Evolutionary conservation across 1,284 basidiomycete species (phyloP), one percentile per base, ranked within the genome.

Genomic region (Trichosporon asahii): DNA sequence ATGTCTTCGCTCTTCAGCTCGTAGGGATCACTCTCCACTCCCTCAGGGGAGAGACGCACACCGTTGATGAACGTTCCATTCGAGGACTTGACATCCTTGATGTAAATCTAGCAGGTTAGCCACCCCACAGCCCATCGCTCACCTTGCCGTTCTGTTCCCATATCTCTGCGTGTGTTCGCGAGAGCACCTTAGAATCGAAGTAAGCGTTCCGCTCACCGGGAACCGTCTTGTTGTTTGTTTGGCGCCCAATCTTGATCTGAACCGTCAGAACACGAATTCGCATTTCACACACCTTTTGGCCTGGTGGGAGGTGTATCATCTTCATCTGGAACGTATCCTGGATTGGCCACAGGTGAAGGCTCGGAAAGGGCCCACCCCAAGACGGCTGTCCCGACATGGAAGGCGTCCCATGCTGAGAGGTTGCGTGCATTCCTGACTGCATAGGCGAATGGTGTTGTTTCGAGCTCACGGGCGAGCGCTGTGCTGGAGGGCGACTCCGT

Each of bases 1-100:
- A 95, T 91, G 80, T 98, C 95, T 77, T 97, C 95, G 63, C 89
- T 91, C 85, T 97, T 95, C 55, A 99, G 89, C 84, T 98, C 94
- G 75, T 90, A 96, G 0, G 94, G 93, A 37, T 97, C 93, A 0
- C 92, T 95, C 85, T 98, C 95, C 69, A 93, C 88, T 29, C 92
- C 92, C 83, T 99, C 95, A 0, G 88, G 88, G 72, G 92, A 94
- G 60, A 99, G 89, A 61, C 96, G 88, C 74, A 97, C 94, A 68
- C 93, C 90, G 76, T 99, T 98, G 84, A 99, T 96, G 81, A 99
- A 99, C 7, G 97, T 99, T 4, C 96, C 96, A 76, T 99, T 99
- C 0, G 94, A 96, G 71, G 93, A 95, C 86, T 97, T 97, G 79
- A 98, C 93, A 82, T 99, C 97, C 84, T 94, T 97, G 87, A 99